Conservation (phyloP, 148 eudicot genomes). For the Rhododendron molle region DNA sequence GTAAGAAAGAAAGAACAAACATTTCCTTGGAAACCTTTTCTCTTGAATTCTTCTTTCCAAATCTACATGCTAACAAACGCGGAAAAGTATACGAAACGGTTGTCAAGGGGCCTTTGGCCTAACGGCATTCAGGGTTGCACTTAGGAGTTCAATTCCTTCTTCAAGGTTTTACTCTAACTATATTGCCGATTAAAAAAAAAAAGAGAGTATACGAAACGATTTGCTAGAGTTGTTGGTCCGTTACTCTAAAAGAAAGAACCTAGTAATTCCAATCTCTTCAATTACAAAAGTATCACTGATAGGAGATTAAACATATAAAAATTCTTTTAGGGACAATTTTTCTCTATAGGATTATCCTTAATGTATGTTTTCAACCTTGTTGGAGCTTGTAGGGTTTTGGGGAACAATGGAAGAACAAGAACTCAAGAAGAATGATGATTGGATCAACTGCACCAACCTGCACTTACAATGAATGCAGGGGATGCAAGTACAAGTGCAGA, state of each 20-base stretch:
- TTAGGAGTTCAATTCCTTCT: too few relatives aligned
- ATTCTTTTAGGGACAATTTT: background rate
- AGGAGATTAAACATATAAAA: background rate
- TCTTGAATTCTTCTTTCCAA: background rate
- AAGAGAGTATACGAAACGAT: too few relatives aligned
- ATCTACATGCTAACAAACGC: background rate
- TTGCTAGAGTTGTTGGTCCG: too few relatives aligned
- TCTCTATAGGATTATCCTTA: background rate
- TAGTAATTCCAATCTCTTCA: too few relatives aligned
- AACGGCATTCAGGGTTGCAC: background rate
- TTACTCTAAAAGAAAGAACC: too few relatives aligned
- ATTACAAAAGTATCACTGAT: too few relatives aligned
- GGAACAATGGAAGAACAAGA: constrained; percentile 14
- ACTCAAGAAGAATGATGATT: constrained; percentile 51
- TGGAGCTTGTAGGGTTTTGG: constrained; percentile 11
- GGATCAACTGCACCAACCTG: constrained; percentile 89
- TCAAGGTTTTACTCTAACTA: too few relatives aligned
- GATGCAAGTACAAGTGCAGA: constrained; percentile 78
- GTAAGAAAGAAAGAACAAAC: constrained; percentile 6
- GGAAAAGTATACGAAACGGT: background rate
- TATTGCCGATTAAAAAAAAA: too few relatives aligned
- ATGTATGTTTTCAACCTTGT: background rate
- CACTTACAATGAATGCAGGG: constrained; percentile 91
- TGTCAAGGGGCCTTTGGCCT: too few relatives aligned
- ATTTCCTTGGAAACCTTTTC: background rate